Conservation (phyloP, 176 grass and related monocot genomes). For the Raddia guianensis region DNA sequence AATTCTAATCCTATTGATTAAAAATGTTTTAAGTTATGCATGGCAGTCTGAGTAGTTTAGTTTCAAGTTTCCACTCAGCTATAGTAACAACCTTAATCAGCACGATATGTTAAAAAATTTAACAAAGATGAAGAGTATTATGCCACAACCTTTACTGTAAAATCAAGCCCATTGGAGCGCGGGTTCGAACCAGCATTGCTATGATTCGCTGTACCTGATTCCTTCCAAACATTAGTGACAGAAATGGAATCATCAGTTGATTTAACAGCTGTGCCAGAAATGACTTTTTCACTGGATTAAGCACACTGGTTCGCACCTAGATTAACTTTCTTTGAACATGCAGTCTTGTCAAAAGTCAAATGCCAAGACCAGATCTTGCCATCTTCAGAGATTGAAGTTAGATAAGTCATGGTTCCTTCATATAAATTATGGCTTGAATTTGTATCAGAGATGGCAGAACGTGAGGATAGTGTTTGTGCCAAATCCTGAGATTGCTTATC, state of each 20-base stretch:
- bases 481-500: slow-evolving; percentile 51
- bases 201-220: slow-evolving; percentile 56
- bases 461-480: slow-evolving; percentile 34
- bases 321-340: slow-evolving; percentile 40
- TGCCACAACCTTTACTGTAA: slow-evolving; percentile 64
- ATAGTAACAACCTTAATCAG: neutral
- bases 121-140: slow-evolving; percentile 18
- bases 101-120: neutral
- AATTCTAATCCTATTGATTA: neutral
- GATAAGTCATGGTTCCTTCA: slow-evolving; percentile 49
- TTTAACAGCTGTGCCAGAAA: slow-evolving; percentile 42
- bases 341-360: slow-evolving; percentile 69
- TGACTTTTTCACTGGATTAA: slow-evolving; percentile 40
- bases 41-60: neutral
- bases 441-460: slow-evolving; percentile 41
- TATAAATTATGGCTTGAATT: slow-evolving; percentile 27
- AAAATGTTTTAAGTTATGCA: slow-evolving; percentile 11
- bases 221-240: slow-evolving; percentile 63
- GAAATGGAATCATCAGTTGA: slow-evolving; percentile 57
- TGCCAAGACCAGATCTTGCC: slow-evolving; percentile 96
- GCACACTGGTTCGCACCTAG: slow-evolving; percentile 57
- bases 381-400: slow-evolving; percentile 89
- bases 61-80: slow-evolving; percentile 9
- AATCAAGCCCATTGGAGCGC: slow-evolving; percentile 53
- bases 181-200: slow-evolving; percentile 47